Evolutionary conservation across 495 filamentous ascomycete species (phyloP), one percentile per base, ranked within the genome.

Genomic region (Talaromyces borbonicus): DNA sequence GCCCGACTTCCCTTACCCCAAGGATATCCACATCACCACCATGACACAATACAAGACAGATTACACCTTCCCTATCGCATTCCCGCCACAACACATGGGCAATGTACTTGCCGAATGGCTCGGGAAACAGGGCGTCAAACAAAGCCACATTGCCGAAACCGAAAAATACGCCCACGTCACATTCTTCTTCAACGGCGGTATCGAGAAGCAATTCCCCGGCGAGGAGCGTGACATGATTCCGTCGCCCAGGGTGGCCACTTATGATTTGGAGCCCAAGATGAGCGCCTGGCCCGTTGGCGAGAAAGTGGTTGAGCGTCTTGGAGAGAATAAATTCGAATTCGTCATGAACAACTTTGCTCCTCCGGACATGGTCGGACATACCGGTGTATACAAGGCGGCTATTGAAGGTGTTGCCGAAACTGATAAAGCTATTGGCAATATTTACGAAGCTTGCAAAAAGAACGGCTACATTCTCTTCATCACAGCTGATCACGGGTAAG

Each of bases 281-380:
- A 92, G 85, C 56, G 89, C 89, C 33, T 82, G 78, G 43, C 84
- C 69, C 14, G 92, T 98, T 8, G 93, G 85, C 14, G 72, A 92
- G 51, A 87, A 92, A 71, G 80, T 95, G 48, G 74, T 72, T 64
- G 85, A 90, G 69, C 78, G 90, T 44, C 83, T 98, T 54, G 74
- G 60, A 11, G 84, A 87, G 66, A 73, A 77, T 55, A 78, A 83
- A 52, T 92, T 90, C 67, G 87, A 89, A 57, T 96, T 98, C 58
- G 68, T 98, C 57, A 98, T 98, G 92, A 96, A 97, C 81, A 98
- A 98, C 78, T 97, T 98, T 62, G 92, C 92, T 24, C 90, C 93
- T 16, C 93, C 92, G 35, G 92, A 98, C 68, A 98, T 98, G 92
- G 92, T 98, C 50, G 92, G 92, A 54, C 92, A 98, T 71, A 98